Base-by-base conservation (phyloP, 306 rosid species). In the Calophaca sinica region DNA sequence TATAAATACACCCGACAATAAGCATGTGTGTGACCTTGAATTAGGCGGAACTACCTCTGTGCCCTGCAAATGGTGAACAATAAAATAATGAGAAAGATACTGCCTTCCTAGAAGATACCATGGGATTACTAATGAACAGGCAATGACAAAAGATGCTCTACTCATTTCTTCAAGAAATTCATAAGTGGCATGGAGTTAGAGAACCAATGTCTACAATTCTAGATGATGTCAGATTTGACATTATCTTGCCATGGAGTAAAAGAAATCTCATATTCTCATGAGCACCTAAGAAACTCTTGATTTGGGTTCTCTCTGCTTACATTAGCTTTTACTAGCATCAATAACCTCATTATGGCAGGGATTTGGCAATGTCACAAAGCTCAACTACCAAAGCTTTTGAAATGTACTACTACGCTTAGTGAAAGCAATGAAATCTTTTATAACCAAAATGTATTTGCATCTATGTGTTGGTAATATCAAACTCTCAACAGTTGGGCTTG, bases 11-110 rank as follows among this genome's bases (percentile, higher is more conserved):
- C 99, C 96, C 2, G 97, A 89, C 80, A 94, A 77, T 72, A 90
- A 72, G 70, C 96, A 85, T 7, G 93, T 78, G 84, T 94, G 98
- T 52, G 97, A 94, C 82, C 99, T 89, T 70, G 99, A 89, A 89
- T 92, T 94, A 88, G 84, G 89, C 31, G 97, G 83, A 28, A 94
- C 92, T 7, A 81, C 89, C 81, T 92, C 96, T 0, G 97, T 80
- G 74, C 97, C 99, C 98, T 92, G 97, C 76, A 84, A 33, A 44
- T 10, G 61, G 68, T 59, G 79, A 61, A 75, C 59, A 78, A 33
- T 29, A 67, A 79, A 62, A 42, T 50, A 41, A 80, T 20, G 48
- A 66, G 64, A 14, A 72, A 65, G 64, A 14, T 57, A 48, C 39
- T 14, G 41, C 20, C 45, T 57, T 57, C 28, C 68, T 48, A n/a